A percentile compares a stretch with the other conserved stretches of the same genome.
Conservation (phyloP, 352 stramenopile species). For the Lagenidium sp. region DNA sequence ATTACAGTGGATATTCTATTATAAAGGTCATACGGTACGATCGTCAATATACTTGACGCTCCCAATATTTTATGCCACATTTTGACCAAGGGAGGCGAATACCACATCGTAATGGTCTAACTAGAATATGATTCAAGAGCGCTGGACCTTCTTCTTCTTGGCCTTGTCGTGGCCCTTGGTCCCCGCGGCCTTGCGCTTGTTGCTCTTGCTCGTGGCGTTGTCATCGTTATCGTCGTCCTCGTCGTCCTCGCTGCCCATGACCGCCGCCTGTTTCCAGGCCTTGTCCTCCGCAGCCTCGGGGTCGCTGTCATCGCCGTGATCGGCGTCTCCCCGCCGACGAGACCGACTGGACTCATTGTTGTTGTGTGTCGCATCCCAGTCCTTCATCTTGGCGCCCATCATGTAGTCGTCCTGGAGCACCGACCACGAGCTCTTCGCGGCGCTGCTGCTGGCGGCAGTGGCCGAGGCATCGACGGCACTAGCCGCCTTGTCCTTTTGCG, state of each 20-base stretch:
- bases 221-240: constrained; percentile 17
- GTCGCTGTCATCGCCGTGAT: constrained; percentile 35
- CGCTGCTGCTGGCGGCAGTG: neutral
- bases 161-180: constrained; percentile 16
- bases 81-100: no score
- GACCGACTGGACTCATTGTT: constrained; percentile 9
- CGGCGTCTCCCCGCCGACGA: constrained; percentile 7
- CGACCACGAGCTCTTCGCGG: constrained; percentile 71
- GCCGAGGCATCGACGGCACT: constrained; percentile 17
- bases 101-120: no score
- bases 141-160: constrained; percentile 23
- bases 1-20: no score
- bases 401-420: constrained; percentile 84
- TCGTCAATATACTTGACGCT: no score
- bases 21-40: no score
- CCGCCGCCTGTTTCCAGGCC: constrained; percentile 52
- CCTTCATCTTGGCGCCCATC: constrained; percentile 82
- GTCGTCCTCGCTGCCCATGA: constrained; percentile 44
- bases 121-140: constrained; percentile 4
- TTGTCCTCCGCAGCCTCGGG: constrained; percentile 50
- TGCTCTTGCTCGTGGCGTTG: constrained; percentile 15
- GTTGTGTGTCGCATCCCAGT: constrained; percentile 53
- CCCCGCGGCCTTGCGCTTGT: constrained; percentile 17
- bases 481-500: constrained; percentile 13
- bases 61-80: no score